Base-by-base conservation (phyloP, 2,329 filamentous ascomycete species). In the Penicillium vulpinum region DNA sequence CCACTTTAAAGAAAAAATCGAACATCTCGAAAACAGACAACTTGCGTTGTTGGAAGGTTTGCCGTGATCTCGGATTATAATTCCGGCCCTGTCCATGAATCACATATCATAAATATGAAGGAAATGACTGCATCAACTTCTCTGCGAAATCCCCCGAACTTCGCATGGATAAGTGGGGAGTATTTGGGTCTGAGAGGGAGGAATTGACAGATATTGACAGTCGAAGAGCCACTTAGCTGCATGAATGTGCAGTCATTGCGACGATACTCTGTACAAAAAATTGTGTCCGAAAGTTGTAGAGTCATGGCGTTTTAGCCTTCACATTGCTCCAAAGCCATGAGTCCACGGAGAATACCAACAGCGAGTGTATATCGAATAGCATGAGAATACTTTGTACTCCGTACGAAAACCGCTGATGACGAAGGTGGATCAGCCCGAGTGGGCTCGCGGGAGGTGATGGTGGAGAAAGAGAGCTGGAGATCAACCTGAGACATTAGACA, bases 131-230 rank as follows among this genome's bases (percentile, higher is more conserved):
- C 15, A 15, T 31, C 11, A 2, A 24, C 8, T 22, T 29, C 13
- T 31, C 21, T 21, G 4, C 43, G 18, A 33, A 10, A 26, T 28
- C 11, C 10, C 24, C 51, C 41, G 40, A 31, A 35, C 16, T 28
- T 40, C 36, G 38, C 9, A 15, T 38, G 33, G 33, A 39, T 46
- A 11, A 9, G 33, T 31, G 51, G 33, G 35, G 18, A 33, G 31
- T 11, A 10, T 9, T 36, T 28, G 16, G 24, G 41, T 11, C 26
- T 15, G 24, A 53, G 31, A 16, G 41, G 24, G 33, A 48, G 33
- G 31, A 26, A 50, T 49, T 41, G 51, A 33, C 41, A 48, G 33
- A 39, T 26, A 50, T 49, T 41, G 51, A 33, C 44, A 41, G 49
- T 35, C 22, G 24, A 49, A 43, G 51, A 41, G 44, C 44, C 36